Conservation (phyloP, 345 rosid genomes). For the Diplotaxis tenuifolia region DNA sequence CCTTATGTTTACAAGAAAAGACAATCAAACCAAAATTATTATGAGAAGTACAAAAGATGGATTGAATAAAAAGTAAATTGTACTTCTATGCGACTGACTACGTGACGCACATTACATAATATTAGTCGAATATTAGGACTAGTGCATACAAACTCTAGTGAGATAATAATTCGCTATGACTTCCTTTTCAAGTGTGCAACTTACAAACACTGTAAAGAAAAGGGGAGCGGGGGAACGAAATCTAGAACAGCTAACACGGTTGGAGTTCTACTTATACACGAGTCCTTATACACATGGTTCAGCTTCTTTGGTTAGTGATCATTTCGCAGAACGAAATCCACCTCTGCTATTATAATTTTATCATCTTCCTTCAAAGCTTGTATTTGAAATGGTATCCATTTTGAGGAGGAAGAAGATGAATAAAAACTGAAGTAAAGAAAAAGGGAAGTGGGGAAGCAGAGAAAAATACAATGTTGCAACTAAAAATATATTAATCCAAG, state of each 20-base stretch:
- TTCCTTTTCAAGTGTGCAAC: background rate
- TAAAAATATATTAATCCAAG: background rate
- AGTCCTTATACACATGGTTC: too few species aligned
- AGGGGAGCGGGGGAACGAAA: background rate
- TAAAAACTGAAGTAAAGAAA: too few species aligned
- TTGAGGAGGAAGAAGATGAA: too few species aligned
- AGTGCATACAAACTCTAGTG: background rate
- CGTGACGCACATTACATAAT: background rate
- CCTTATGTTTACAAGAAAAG: background rate
- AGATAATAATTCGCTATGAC: background rate
- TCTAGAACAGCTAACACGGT: too few species aligned
- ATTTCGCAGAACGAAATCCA: too few species aligned
- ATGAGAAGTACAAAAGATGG: slow-evolving; percentile 4
- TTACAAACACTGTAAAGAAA: background rate
- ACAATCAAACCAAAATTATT: background rate
- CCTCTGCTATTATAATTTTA: too few species aligned
- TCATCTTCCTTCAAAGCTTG: too few species aligned
- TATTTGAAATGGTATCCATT: too few species aligned
- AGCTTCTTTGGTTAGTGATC: too few species aligned
- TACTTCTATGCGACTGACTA: background rate
- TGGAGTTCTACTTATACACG: too few species aligned
- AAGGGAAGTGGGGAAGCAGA: background rate
- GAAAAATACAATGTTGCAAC: background rate
- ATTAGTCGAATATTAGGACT: background rate
- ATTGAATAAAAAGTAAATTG: background rate